Evolutionary conservation across 2,329 filamentous ascomycete genomes (phyloP).

Genomic region (Amauroascus verrucosus): DNA sequence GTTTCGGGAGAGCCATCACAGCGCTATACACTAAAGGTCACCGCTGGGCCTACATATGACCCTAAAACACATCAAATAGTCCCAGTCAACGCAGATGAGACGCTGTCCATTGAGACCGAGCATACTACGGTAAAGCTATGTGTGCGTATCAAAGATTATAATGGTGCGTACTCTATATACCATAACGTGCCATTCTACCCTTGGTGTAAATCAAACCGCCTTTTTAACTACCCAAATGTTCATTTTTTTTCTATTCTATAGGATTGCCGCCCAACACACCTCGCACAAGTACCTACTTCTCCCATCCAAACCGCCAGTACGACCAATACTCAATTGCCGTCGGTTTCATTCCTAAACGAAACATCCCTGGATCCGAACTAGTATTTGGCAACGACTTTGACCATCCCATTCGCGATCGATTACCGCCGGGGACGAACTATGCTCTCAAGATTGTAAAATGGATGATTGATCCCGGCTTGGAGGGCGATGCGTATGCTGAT

Average conservation of each 20-base stretch:
- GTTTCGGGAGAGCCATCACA: conserved; percentile 5
- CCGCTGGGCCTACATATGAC: conserved; percentile 70
- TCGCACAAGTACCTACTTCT: conserved; percentile 66
- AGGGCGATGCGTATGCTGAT: conserved; percentile 83
- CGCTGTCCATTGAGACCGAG: conserved; percentile 53
- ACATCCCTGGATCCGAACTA: conserved; percentile 59
- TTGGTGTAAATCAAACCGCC: not conserved
- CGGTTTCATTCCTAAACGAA: conserved; percentile 60
- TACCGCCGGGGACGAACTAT: conserved; percentile 77
- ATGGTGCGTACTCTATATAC: conserved; percentile 30
- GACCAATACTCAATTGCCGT: conserved; percentile 84
- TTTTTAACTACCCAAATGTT: not conserved
- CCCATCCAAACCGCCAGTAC: conserved; percentile 53
- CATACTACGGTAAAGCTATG: conserved; percentile 58
- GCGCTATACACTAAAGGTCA: conserved; percentile 67
- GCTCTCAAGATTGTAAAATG: conserved; percentile 79
- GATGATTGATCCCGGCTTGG: conserved; percentile 82
- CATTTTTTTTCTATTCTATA: not conserved
- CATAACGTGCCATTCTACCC: not conserved
- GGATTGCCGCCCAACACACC: conserved; percentile 52
- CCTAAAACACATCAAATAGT: conserved; percentile 60
- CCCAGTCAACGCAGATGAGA: conserved; percentile 59
- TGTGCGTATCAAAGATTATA: conserved; percentile 60
- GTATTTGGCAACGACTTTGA: conserved; percentile 97
- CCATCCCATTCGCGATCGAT: conserved; percentile 69